Percentiles rank a stretch among this genome's conserved stretches.
Conservation (phyloP, 352 stramenopile species). For the Pythium apleroticum region DNA sequence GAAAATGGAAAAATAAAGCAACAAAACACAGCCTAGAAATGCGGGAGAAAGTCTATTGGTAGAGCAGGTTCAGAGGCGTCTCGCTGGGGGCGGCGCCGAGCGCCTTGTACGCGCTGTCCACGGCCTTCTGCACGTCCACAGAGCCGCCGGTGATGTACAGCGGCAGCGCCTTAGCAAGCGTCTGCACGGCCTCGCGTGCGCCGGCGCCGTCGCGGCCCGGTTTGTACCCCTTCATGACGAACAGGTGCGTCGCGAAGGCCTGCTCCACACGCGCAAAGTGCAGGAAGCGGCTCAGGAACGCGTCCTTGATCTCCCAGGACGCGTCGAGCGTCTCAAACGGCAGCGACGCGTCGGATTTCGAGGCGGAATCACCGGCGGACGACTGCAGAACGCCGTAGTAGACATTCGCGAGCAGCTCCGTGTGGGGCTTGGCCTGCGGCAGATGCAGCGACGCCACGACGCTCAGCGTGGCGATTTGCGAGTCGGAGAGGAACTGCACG, state of each 20-base stretch:
- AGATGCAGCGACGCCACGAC: conserved; percentile 57
- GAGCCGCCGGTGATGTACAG: conserved; percentile 34
- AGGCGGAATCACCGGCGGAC: conserved; percentile 24
- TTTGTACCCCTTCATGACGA: conserved; percentile 67
- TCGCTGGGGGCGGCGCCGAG: conserved; percentile 2
- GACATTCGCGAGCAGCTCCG: conserved; percentile 33
- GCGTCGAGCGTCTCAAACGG: conserved; percentile 28
- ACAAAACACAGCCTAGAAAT: conserved; percentile 6
- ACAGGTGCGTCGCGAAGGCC: conserved; percentile 42
- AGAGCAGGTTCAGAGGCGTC: conserved; percentile 17
- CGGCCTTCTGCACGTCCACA: conserved; percentile 37
- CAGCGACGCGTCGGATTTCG: not conserved
- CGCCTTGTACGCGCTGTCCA: conserved; percentile 28
- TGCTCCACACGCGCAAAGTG: conserved; percentile 58
- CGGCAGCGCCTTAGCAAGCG: conserved; percentile 38
- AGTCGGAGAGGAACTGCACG: conserved; percentile 34
- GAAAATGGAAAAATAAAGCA: conserved; percentile 8
- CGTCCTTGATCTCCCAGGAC: conserved; percentile 55
- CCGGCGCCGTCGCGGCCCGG: conserved; percentile 47
- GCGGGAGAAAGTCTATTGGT: conserved; percentile 17
- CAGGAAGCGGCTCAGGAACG: conserved; percentile 49
- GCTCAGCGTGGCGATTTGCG: conserved; percentile 39
- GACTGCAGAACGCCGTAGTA: conserved; percentile 32
- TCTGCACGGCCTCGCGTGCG: conserved; percentile 51
- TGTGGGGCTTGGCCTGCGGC: conserved; percentile 48